Conservation (phyloP, 2,329 filamentous ascomycete species). For the Aureobasidium sp. region DNA sequence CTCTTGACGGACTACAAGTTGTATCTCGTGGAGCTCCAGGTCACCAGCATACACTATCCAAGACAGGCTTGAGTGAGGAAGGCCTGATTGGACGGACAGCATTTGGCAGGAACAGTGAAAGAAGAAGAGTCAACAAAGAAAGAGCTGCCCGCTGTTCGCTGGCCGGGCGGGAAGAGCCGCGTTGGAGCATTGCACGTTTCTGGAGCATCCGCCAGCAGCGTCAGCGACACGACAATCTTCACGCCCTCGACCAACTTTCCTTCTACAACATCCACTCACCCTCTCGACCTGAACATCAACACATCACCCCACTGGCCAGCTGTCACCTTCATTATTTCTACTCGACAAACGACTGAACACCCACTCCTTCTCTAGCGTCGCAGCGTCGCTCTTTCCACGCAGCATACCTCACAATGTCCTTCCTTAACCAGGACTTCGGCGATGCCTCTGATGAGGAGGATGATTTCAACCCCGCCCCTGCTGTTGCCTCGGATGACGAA, state of each 20-base stretch:
- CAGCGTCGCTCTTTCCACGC: constrained; percentile 6
- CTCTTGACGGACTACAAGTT: neutral
- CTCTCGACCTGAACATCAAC: neutral
- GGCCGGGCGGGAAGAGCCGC: constrained; percentile 1
- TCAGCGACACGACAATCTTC: neutral
- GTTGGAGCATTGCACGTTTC: constrained; percentile 1
- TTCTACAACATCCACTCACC: neutral
- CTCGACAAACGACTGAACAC: neutral
- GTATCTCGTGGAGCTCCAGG: neutral
- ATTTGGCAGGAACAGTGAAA: neutral
- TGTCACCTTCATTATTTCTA: neutral
- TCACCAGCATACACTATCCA: neutral
- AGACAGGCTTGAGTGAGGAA: neutral
- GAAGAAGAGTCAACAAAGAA: constrained; percentile 4
- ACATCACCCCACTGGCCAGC: neutral
- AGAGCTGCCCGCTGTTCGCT: neutral
- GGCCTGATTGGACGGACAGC: neutral
- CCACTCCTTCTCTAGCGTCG: neutral
- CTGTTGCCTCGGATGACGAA: constrained; percentile 65
- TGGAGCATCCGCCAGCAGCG: neutral
- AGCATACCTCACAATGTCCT: constrained; percentile 24
- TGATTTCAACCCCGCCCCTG: constrained; percentile 78
- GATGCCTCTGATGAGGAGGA: constrained; percentile 55
- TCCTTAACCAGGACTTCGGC: constrained; percentile 43
- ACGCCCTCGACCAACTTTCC: neutral